Percentiles rank a stretch among this genome's conserved stretches.
Evolutionary conservation across 2,329 filamentous ascomycete species (phyloP).

Genomic region (Podosphaera fusca): DNA sequence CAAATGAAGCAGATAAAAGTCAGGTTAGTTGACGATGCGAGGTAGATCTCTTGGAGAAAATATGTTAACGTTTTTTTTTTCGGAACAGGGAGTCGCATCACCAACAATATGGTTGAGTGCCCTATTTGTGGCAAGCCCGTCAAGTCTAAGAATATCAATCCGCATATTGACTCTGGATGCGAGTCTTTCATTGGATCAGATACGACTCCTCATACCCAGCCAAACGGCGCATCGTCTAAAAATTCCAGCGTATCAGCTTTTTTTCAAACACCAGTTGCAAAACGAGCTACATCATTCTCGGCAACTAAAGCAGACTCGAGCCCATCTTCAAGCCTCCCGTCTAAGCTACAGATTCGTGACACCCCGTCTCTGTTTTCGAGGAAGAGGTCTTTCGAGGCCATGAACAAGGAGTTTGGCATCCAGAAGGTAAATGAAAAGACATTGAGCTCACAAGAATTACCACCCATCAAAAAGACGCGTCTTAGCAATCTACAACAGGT

Average conservation of each 20-base stretch:
- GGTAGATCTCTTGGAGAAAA: neutral
- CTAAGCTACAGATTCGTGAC: constrained; percentile 15
- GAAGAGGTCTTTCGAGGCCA: constrained; percentile 16
- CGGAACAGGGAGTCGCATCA: neutral
- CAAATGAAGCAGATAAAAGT: too few relatives aligned
- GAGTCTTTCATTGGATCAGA: constrained; percentile 32
- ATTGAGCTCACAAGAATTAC: constrained; percentile 1
- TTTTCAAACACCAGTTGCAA: constrained; percentile 37
- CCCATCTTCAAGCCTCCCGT: constrained; percentile 15
- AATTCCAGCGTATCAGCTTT: constrained; percentile 27
- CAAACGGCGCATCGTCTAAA: constrained; percentile 16
- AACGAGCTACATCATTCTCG: constrained; percentile 21
- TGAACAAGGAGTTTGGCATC: neutral
- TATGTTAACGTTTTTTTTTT: neutral
- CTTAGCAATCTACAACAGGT: constrained; percentile 38
- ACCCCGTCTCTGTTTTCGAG: constrained; percentile 6
- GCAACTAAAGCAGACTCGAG: constrained; percentile 14
- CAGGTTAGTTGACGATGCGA: too few relatives aligned
- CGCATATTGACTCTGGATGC: constrained; percentile 74
- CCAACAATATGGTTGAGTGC: constrained; percentile 35
- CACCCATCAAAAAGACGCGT: constrained; percentile 39
- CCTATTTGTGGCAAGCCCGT: constrained; percentile 61
- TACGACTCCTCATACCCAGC: constrained; percentile 17
- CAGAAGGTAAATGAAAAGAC: neutral
- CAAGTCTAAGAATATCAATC: constrained; percentile 56